phyloP scores from a whole-genome alignment of 2,329 filamentous ascomycete species.

The Trichoderma asperellum region DNA sequence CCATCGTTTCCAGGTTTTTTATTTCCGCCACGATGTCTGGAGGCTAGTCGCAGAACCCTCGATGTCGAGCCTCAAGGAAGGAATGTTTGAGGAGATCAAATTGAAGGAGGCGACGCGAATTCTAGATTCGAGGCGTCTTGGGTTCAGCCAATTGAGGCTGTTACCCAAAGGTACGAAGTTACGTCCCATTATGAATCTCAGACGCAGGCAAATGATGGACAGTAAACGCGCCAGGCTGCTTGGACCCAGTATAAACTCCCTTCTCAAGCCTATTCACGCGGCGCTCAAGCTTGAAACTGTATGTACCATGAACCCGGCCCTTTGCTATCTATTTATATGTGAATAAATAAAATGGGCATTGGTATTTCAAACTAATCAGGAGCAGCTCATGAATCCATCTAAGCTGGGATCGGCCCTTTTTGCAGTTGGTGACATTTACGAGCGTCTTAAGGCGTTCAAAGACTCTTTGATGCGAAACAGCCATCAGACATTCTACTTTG shows the following conservation, averaged over 20 bases:
- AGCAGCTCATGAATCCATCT: slow-evolving; percentile 52
- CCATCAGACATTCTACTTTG: slow-evolving; percentile 70
- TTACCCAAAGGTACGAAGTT: slow-evolving; percentile 79
- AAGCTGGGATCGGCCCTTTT: slow-evolving; percentile 79
- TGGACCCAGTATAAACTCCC: slow-evolving; percentile 47
- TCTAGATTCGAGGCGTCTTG: slow-evolving; percentile 66
- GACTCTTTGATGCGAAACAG: slow-evolving; percentile 45
- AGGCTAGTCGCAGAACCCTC: slow-evolving; percentile 73
- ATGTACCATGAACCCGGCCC: slow-evolving; percentile 27
- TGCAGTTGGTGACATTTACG: slow-evolving; percentile 79
- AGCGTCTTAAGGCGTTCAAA: slow-evolving; percentile 72
- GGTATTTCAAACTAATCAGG: neutral
- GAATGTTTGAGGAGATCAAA: slow-evolving; percentile 79
- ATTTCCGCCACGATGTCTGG: slow-evolving; percentile 95
- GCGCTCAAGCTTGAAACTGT: slow-evolving; percentile 80
- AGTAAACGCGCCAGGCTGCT: slow-evolving; percentile 62
- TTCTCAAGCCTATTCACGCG: slow-evolving; percentile 74
- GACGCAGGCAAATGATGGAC: slow-evolving; percentile 60
- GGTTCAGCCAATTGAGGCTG: slow-evolving; percentile 77
- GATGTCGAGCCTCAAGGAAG: slow-evolving; percentile 65
- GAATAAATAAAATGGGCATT: neutral
- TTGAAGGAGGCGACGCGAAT: slow-evolving; percentile 58
- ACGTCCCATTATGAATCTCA: slow-evolving; percentile 85
- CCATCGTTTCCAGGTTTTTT: slow-evolving; percentile 82
- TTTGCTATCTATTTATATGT: neutral